These are phyloP conservation scores for Coelastrella sp. DNA, from an alignment of 139 green algal genomes.

Conservation along the genomic window DNA sequence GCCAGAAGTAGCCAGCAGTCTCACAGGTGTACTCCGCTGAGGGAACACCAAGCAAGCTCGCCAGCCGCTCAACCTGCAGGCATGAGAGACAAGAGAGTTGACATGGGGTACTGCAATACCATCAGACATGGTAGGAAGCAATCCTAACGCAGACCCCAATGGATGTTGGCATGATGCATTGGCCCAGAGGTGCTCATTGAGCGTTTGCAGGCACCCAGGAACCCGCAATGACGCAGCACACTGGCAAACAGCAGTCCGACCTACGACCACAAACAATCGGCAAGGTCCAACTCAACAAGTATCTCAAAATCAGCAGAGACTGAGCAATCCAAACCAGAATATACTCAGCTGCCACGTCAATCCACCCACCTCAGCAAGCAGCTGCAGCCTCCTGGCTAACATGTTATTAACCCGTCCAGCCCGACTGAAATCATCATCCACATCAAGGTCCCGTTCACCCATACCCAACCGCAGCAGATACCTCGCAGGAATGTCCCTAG, in stretches of 20 bases:
- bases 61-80: slow-evolving; percentile 81
- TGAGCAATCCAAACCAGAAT: neutral
- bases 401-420: slow-evolving; percentile 96
- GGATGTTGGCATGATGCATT: no score
- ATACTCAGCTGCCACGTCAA: neutral
- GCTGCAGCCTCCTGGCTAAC: slow-evolving; percentile 89
- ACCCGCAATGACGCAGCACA: no score
- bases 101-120: no score
- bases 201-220: no score
- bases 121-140: no score
- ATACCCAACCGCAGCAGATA: slow-evolving; percentile 96
- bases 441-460: slow-evolving; percentile 95
- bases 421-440: slow-evolving; percentile 89
- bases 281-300: no score
- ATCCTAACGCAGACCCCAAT: no score
- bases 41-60: slow-evolving; percentile 66
- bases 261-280: no score
- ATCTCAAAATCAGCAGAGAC: no score
- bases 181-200: no score
- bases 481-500: slow-evolving; percentile 74
- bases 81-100: neutral
- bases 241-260: no score
- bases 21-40: slow-evolving; percentile 96
- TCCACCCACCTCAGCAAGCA: slow-evolving; percentile 83
- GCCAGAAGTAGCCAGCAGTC: slow-evolving; percentile 96